Base-by-base conservation (phyloP, 2,329 filamentous ascomycete species). In the Pseudogymnoascus sp. region DNA sequence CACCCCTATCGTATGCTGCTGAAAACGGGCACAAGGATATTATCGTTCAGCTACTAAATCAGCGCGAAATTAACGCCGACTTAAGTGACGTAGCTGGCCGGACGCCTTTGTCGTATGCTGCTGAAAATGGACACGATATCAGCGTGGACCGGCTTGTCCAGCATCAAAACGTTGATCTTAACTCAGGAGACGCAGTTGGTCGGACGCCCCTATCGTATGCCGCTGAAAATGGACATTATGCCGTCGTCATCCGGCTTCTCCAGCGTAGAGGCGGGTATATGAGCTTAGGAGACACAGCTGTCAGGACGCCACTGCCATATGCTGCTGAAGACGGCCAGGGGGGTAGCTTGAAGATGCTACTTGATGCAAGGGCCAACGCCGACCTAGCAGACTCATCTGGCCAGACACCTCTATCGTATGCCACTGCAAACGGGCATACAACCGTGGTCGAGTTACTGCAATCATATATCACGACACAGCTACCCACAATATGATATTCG, bases 11-110 rank as follows among this genome's bases (percentile, higher is more conserved):
- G 5, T 59, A 38, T 20, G 57, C 57, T 3, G 28, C 57, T n/a
- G 20, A 11, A 33, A 59, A 59, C 5, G 35, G 57, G 2, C 18
- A 59, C 30, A 30, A n/a, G 14, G 9, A 0, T 3, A 25, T 8
- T 20, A 3, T 59, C 11, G 2, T 4, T 20, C 11, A 25, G 9
- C 20, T 43, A 14, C 18, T 43, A 25, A 3, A 25, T 3, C 2
- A 18, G 39, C 11, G 39, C 2, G 39, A 20, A n/a, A 20, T 5
- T 14, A 8, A 43, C 11, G 5, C 6, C 39, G 9, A 43, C 11
- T 22, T 6, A n/a, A 12, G 9, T 25, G 39, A 43, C 18, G 22
- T 1, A 4, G 4, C 3, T n/a, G 41, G 41, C 22, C 22, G 92
- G 22, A 54, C 58, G 20, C 20, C 58, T 4, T 14, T 58, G 18